phyloP scores from a whole-genome alignment of 1,284 basidiomycete species.

The Marasmius fiardii region DNA sequence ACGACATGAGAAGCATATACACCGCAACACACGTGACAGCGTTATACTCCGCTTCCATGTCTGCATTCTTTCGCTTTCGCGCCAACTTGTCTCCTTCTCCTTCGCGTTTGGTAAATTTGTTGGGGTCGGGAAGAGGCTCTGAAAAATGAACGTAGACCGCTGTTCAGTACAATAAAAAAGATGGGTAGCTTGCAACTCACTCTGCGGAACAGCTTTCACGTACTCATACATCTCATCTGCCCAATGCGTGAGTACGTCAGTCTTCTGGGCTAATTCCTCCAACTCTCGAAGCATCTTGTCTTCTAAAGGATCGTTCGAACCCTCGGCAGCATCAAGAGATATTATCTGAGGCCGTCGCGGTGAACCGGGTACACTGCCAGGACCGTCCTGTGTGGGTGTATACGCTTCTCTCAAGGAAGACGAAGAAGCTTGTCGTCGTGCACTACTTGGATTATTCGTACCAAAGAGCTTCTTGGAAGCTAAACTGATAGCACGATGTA shows the following conservation, averaged over 20 bases:
- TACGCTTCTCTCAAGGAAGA: conserved; percentile 6
- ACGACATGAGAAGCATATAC: conserved; percentile 91
- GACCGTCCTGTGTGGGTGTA: conserved; percentile 12
- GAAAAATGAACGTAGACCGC: conserved; percentile 5
- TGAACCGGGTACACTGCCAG: conserved; percentile 37
- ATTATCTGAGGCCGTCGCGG: conserved; percentile 51
- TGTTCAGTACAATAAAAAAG: conserved; percentile 4
- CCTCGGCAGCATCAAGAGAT: conserved; percentile 34
- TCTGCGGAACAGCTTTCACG: conserved; percentile 74
- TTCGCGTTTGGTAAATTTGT: conserved; percentile 64
- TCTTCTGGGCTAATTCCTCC: conserved; percentile 94
- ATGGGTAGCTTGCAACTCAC: conserved; percentile 38
- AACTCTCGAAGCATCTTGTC: conserved; percentile 73
- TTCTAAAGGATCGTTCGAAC: conserved; percentile 71
- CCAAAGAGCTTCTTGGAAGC: conserved; percentile 93
- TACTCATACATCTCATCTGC: conserved; percentile 90
- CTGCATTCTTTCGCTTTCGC: conserved; percentile 59
- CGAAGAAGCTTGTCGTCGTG: conserved; percentile 13
- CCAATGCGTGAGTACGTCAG: conserved; percentile 89
- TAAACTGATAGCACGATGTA: conserved; percentile 83
- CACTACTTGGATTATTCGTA: conserved; percentile 35
- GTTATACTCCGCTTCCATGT: conserved; percentile 74
- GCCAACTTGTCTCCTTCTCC: conserved; percentile 73
- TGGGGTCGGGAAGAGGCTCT: conserved; percentile 76
- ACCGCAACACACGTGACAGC: conserved; percentile 84